Base-by-base conservation (phyloP, 345 rosid genomes). In the Pugionium cornutum region DNA sequence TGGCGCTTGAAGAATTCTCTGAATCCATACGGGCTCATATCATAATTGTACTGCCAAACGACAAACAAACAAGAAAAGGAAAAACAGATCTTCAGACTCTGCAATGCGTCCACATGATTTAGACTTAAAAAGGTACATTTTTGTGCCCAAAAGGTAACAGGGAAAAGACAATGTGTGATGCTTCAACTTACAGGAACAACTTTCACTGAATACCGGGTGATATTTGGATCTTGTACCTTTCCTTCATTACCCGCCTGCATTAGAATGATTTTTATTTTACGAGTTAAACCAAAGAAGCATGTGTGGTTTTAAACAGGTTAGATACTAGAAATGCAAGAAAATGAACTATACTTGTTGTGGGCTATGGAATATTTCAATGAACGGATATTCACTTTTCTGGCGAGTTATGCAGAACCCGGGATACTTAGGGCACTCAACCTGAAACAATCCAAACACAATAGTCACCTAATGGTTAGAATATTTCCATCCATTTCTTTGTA, bases 371-470 rank as follows among this genome's bases (percentile, higher is more conserved):
- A 94, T 81, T 69, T 94, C 97, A 74, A 94, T 74, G 77, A 94
- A 90, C 3, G 97, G 96, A 65, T 90, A 94, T 66, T 94, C 99
- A 46, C 66, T 88, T 73, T 72, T 88, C 82, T 94, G 96, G n/a
- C 92, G 78, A 36, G 96, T 76, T 64, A 90, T 71, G 70, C 99
- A 94, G 73, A 94, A 94, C 33, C 97, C 99, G 1, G 97, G 99
- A 76, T 85, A 94, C 74, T 90, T 94, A 61, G 99, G 97, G 75
- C 99, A 94, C 70, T 94, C 99, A 74, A 90, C 99, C 99, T 94
- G 77, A 80, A 32, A 66, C 58, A 46, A 66, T 56, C 42, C 63
- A 61, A 69, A 67, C 49, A 58, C 31, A 56, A 36, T 11, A 39
- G 7, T 62, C 56, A 43, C 35, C 52, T 53, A 32, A 66, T 29